A percentile compares a stretch with the other conserved stretches of the same genome.
phyloP scores from a whole-genome alignment of 176 grass and related monocot genomes.

The Leersia perrieri region DNA sequence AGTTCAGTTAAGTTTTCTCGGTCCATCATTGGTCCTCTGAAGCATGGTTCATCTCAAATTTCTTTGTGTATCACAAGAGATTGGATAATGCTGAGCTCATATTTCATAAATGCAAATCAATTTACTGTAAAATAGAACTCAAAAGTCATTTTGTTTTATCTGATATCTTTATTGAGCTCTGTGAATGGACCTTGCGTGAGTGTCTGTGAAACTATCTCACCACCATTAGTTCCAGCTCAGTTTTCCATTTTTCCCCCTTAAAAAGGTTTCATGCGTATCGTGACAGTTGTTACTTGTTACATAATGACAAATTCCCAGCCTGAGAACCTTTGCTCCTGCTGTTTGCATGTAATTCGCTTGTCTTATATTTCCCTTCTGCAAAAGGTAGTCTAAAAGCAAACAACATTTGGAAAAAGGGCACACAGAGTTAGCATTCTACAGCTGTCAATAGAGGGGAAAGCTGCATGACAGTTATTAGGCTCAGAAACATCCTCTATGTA shows the following conservation, averaged over 20 bases:
- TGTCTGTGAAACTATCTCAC: conserved; percentile 21
- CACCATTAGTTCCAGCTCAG: conserved; percentile 13
- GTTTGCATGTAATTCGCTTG: conserved; percentile 1
- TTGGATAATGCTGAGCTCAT: neutral
- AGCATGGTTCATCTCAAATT: neutral
- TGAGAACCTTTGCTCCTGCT: neutral
- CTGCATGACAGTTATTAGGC: neutral
- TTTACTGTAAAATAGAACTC: neutral
- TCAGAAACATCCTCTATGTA: neutral
- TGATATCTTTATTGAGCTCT: neutral
- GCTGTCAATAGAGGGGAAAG: neutral
- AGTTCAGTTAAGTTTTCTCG: neutral
- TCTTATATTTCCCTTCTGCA: neutral
- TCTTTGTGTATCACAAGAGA: neutral
- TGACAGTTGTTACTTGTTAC: neutral
- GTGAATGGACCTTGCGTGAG: neutral
- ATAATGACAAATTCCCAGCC: neutral
- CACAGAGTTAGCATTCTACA: neutral
- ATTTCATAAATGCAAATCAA: neutral
- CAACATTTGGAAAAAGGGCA: neutral
- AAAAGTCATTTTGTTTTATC: neutral
- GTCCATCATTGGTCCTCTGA: neutral
- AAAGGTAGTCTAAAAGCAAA: conserved; percentile 15
- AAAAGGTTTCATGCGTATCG: conserved; percentile 6
- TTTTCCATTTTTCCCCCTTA: neutral